Conservation (phyloP, 2,329 filamentous ascomycete genomes). For the Ramichloridium luteum region DNA sequence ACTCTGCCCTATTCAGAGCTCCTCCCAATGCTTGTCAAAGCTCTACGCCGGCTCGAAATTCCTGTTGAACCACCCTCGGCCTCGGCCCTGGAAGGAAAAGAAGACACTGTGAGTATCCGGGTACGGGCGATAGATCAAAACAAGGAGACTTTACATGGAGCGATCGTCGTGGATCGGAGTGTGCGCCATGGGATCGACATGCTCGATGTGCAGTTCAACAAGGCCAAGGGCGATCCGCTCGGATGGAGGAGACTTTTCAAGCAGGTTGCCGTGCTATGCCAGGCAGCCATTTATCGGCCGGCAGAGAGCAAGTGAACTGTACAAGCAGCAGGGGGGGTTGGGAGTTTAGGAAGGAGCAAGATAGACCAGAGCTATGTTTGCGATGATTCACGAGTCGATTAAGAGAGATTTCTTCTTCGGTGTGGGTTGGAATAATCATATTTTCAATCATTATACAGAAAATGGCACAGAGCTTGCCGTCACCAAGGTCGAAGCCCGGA, state of each 20-base stretch:
- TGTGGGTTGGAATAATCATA: too few species aligned
- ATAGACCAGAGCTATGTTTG: too few species aligned
- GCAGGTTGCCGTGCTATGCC: constrained; percentile 76
- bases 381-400: too few species aligned
- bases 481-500: too few species aligned
- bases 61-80: constrained; percentile 44
- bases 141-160: constrained; percentile 60
- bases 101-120: constrained; percentile 43
- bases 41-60: constrained; percentile 74
- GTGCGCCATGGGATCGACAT: constrained; percentile 41
- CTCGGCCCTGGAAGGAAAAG: constrained; percentile 33
- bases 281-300: constrained; percentile 63
- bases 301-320: too few species aligned
- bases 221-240: constrained; percentile 87
- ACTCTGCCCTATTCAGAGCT: constrained; percentile 62
- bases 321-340: too few species aligned
- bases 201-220: constrained; percentile 81
- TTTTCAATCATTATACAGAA: too few species aligned
- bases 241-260: constrained; percentile 98
- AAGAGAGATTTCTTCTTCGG: too few species aligned
- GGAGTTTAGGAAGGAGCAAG: too few species aligned
- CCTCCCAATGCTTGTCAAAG: constrained; percentile 65
- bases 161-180: constrained; percentile 56
- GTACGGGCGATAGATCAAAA: constrained; percentile 64
- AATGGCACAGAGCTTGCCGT: too few species aligned